Percentiles rank a stretch among this genome's conserved stretches.
Conservation (phyloP, 371 early-diverging fungal genomes). For the Entomophthora muscae region DNA sequence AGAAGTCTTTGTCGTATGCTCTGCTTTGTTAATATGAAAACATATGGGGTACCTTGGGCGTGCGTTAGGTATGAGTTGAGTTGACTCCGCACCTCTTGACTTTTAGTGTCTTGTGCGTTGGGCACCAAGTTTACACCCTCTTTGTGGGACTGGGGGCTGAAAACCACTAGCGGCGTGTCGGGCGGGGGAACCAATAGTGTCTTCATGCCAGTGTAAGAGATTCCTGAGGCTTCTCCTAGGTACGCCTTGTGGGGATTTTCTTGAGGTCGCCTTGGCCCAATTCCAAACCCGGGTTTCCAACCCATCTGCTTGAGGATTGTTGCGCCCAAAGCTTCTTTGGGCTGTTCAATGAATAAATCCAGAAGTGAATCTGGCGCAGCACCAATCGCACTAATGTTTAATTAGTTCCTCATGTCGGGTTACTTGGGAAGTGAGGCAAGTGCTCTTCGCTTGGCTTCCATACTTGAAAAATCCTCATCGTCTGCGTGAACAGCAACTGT, state of each 20-base stretch:
- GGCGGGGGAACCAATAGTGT: slow-evolving; percentile 39
- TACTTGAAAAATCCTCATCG: slow-evolving; percentile 10
- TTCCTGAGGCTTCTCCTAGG: neutral
- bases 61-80: neutral
- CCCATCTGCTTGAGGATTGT: slow-evolving; percentile 57
- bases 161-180: slow-evolving; percentile 38
- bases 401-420: slow-evolving; percentile 6
- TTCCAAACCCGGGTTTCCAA: slow-evolving; percentile 71
- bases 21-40: neutral
- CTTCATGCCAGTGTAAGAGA: neutral
- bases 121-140: slow-evolving; percentile 24
- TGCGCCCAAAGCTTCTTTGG: slow-evolving; percentile 33
- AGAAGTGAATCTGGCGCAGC: slow-evolving; percentile 22
- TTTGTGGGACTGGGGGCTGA: slow-evolving; percentile 30
- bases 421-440: neutral
- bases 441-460: neutral
- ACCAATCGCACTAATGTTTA: slow-evolving; percentile 18
- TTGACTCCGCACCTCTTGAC: neutral
- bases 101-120: neutral
- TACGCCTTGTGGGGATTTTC: slow-evolving; percentile 5
- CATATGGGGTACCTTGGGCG: neutral
- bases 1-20: neutral
- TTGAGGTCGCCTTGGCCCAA: slow-evolving; percentile 42
- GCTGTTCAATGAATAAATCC: slow-evolving; percentile 39
- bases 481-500: neutral